Evolutionary conservation across 257 asterid genomes (phyloP).

Genomic region (Henckelia pumila): DNA sequence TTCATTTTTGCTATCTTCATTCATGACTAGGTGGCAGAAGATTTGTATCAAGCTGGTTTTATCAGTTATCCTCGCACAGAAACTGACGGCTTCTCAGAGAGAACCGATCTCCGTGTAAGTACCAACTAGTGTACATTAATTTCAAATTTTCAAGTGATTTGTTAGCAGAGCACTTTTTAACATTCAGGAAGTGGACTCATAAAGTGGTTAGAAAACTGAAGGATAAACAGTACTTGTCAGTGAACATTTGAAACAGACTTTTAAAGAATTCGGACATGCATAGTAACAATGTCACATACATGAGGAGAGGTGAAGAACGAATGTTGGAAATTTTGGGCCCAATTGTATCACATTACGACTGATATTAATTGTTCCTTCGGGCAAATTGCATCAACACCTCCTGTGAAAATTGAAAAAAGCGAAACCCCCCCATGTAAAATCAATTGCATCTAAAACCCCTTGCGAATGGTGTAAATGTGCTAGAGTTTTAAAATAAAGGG

Average conservation of each 20-base stretch:
- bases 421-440: no score
- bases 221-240: not conserved
- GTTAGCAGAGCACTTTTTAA: conserved; percentile 3
- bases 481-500: no score
- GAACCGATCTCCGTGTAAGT: conserved; percentile 73
- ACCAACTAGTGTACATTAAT: conserved; percentile 18
- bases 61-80: conserved; percentile 99
- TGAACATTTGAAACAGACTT: not conserved
- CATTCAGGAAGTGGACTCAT: conserved; percentile 15
- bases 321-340: not conserved
- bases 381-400: no score
- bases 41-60: conserved; percentile 92
- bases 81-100: conserved; percentile 78
- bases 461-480: no score
- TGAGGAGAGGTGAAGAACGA: not conserved
- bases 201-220: conserved; percentile 1
- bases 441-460: no score
- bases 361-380: no score
- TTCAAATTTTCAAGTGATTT: conserved; percentile 21
- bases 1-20: conserved; percentile 19
- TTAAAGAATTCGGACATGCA: not conserved
- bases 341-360: no score
- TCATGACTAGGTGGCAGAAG: conserved; percentile 83
- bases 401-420: no score
- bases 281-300: not conserved